Evolutionary conservation across 1,284 basidiomycete species (phyloP), one percentile per base, ranked within the genome.

Genomic region (Irpex sp.): DNA sequence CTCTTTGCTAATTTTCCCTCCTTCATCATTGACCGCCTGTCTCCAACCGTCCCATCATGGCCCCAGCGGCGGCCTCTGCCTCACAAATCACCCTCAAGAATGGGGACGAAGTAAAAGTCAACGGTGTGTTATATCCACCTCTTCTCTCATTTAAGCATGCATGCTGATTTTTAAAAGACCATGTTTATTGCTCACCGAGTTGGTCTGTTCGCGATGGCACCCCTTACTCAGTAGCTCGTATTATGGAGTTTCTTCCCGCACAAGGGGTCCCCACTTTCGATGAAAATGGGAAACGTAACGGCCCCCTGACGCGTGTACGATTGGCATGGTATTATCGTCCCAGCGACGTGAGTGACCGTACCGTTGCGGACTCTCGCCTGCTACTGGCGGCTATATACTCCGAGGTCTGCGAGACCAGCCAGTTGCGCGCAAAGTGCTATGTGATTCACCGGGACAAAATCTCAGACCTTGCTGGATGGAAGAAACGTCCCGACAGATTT

Each of bases 361-460:
- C 88, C 46, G 88, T 93, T 64, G 87, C 92, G 68, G 95, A 97
- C 79, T 90, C 90, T 68, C 90, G 95, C 64, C 85, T 97, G 47
- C 86, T 98, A 59, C 86, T 97, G 61, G 95, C 94, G 56, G 94
- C 95, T 65, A 97, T 98, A 77, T 96, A 95, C 78, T 95, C 95
- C 55, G 95, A 97, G 78, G 86, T 96, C 61, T 94, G 93, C 82
- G 93, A 95, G 76, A 86, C 97, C 75, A 90, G 89, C 75, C 92
- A 95, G 78, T 84, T 98, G 66, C 89, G 95, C 65, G 90, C 91
- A 59, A 93, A 89, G 78, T 98, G 95, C 83, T 89, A 92, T 76
- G 95, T 98, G 69, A 86, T 92, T 60, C 96, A 98, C 77, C 86
- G 93, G 72, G 94, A 97, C 82, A 93, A 95, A 77, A 96, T 98